Base-by-base conservation (phyloP, 176 grass and related monocot genomes). In the Cocos nucifera region DNA sequence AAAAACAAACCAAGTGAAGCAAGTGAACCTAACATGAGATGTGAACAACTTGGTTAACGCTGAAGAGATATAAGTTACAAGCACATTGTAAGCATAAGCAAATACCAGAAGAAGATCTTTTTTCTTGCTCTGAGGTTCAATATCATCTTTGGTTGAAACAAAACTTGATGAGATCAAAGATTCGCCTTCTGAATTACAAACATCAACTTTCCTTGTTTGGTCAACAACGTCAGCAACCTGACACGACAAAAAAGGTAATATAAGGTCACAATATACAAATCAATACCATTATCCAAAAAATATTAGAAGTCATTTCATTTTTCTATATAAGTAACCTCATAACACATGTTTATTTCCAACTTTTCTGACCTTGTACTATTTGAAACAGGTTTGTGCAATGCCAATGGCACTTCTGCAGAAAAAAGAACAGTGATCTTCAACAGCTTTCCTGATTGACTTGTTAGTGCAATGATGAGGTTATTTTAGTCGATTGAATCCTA, bases 101-200 rank as follows among this genome's bases (percentile, higher is more conserved):
- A 24, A 6, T 85, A 96, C 86, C 92, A 96, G 39, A 77, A 96
- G 74, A 66, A 96, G 79, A 73, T 96, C 92, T 26, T 62, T 90
- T 88, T 71, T 84, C 65, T 82, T 90, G 72, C 81, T 85, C 66
- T 51, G 78, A 17, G 64, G 77, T 56, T 63, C 72, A 80, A 78
- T 74, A 81, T 89, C 81, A 54, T 61, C 54, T 64, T 65, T 57
- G 26, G 82, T 69, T 58, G 87, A 90, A 62, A 29, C 72, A 87
- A 74, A 85, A 61, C 78, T 85, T 60, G 53, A 69, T 29, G 55
- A 56, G 56, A 59, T 78, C 61, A 75, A 82, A 56, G 66, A 71
- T 49, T 68, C 75, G 24, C 27, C 73, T 27, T 82, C 75, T 69
- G 77, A 69, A 58, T 22, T 70, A 63, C 15, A 83, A 72, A 64